Evolutionary conservation across 192 early-diverging fungal species (phyloP), one percentile per base, ranked within the genome.

Genomic region (Coemansia sp.): DNA sequence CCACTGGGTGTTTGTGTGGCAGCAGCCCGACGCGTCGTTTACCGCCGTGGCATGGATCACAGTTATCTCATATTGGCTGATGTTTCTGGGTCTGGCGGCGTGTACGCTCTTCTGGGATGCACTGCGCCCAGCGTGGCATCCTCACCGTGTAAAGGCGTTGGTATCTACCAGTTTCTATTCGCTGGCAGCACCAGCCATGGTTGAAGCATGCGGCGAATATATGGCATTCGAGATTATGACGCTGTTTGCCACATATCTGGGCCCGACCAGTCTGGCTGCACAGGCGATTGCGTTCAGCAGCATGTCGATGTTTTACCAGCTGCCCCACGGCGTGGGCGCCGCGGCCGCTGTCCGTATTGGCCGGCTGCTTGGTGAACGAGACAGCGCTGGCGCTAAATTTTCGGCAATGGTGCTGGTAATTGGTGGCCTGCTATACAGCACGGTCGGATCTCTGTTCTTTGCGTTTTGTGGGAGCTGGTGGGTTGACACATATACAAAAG

Each of bases 41-140:
- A 83, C 85, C 42, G 90, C 90, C 6, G 90, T 92, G 0, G 90
- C 94, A 1, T 79, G 94, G 38, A 90, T 89, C 12, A 89, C 85
- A 1, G 77, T 82, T 7, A 80, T 82, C n/a, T 87, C 85, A 4
- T 90, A 91, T 62, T 88, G 84, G 80, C 58, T 84, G 45, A 87
- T 94, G 80, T 69, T 90, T 38, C 11, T 86, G 10, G 56, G 89
- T 1, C 58, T 88, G 22, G 42, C 83, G 0, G 20, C 82, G 39
- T 98, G 94, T 43, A 62, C 64, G 7, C 74, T 72, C 52, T 52
- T 83, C 27, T 62, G 85, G 4, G 68, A 82, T 35, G 85, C 83
- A 7, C 42, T 75, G 25, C 55, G 55, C 6, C 67, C 83, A 15
- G 82, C 69, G 4, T 93, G 85, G 89, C 81, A 80, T 32, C 8